Base-by-base conservation (phyloP, 192 early-diverging fungal genomes). In the Phycomyces nitens region DNA sequence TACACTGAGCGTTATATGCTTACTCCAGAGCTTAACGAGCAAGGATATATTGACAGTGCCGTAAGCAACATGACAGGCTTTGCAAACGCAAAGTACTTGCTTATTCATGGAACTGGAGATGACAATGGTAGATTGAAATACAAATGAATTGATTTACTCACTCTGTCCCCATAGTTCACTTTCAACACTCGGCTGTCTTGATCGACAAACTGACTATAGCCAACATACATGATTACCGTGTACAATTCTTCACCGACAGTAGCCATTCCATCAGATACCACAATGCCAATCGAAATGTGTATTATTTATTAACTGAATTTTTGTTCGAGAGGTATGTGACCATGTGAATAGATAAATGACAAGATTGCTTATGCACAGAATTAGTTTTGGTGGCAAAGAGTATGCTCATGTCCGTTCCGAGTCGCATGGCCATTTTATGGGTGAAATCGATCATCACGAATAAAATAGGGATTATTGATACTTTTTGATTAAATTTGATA, bases 1-100 rank as follows among this genome's bases (percentile, higher is more conserved):
- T 99, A 99, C 74, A 99, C 97, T 4, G 97, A 99, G 75, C 81
- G 97, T 54, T 99, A 94, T 74, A 96, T 99, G 95, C 89, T 91
- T 71, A 93, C 93, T 22, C 94, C 94, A 16, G 50, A 78, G 49
- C 39, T 77, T 49, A 99, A 99, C 72, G 63, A 69, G 1, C 73
- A 75, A 0, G 97, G 95, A 11, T 99, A 99, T 76, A 77, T 78
- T 43, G 61, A 73, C 21, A 93, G 88, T 60, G 82, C 92, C 10
- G 84, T 99, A 0, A 70, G 59, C 38, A 88, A 92, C 43, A 89
- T 91, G 86, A 84, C 82, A 1, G 94, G 91, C 0, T 99, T 99
- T 75, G 76, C 78, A 40, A 76, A 90, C 51, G 79, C 88, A 0
- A 77, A 89, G 23, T 97, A 90, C 71, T 78, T 99, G 22, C 69